Evolutionary conservation across 2,329 filamentous ascomycete genomes (phyloP).

Genomic region (Niveomyces coronatus): DNA sequence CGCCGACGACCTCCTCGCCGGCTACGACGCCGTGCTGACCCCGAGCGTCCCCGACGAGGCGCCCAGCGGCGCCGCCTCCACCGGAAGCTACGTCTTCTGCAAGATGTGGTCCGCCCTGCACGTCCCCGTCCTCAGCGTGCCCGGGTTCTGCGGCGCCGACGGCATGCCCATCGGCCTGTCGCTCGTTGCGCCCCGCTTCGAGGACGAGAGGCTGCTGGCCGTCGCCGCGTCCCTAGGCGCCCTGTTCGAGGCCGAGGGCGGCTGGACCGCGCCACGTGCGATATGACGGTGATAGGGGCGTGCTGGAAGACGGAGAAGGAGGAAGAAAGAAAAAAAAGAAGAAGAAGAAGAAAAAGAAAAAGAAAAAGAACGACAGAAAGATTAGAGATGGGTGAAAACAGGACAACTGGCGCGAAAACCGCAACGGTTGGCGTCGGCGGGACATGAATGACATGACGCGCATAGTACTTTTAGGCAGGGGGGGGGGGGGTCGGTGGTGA

Average conservation of each 20-base stretch:
- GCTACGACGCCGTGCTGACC: slow-evolving; percentile 45
- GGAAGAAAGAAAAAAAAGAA: neutral
- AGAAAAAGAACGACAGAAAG: slow-evolving; percentile 1
- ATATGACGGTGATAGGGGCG: no score
- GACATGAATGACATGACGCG: no score
- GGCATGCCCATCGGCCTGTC: slow-evolving; percentile 50
- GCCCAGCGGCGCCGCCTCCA: slow-evolving; percentile 34
- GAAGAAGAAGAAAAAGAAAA: slow-evolving; percentile 1
- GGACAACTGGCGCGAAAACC: neutral
- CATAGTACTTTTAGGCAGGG: no score
- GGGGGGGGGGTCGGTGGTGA: no score
- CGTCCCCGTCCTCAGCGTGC: slow-evolving; percentile 52
- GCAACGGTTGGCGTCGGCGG: no score
- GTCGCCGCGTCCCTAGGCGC: slow-evolving; percentile 28
- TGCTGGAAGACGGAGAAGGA: neutral
- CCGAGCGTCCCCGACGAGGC: slow-evolving; percentile 52
- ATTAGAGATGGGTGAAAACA: neutral
- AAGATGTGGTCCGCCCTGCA: slow-evolving; percentile 48
- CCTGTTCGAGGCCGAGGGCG: slow-evolving; percentile 24
- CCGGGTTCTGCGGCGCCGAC: slow-evolving; percentile 45
- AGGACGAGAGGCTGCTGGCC: slow-evolving; percentile 33
- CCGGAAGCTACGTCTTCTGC: slow-evolving; percentile 44
- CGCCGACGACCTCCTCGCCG: slow-evolving; percentile 39
- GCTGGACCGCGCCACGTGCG: slow-evolving; percentile 17
- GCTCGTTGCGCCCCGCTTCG: slow-evolving; percentile 37